Conservation (phyloP, 345 rosid species). For the Salix brachista region DNA sequence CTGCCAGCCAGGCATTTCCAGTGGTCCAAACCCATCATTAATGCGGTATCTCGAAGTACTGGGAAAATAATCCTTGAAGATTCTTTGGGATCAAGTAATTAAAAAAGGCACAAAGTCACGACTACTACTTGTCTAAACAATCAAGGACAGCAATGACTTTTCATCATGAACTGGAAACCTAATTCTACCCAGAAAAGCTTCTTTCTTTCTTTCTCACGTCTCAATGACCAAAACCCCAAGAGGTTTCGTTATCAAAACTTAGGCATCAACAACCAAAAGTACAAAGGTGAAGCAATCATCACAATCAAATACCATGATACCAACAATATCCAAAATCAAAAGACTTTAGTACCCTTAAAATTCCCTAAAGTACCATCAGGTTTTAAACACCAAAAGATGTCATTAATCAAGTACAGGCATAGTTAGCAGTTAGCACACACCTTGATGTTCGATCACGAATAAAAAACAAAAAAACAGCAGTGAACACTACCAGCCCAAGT, state of each 20-base stretch:
- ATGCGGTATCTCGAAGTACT: neutral
- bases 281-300: neutral
- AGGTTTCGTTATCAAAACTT: neutral
- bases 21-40: neutral
- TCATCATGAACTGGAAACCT: neutral
- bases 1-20: neutral
- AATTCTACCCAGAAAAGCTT: neutral
- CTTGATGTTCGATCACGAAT: neutral
- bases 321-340: neutral
- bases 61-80: neutral
- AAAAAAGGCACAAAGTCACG: neutral
- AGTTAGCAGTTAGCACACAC: too few species aligned
- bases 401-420: neutral
- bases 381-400: neutral
- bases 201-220: neutral
- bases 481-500: neutral
- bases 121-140: neutral
- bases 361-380: neutral
- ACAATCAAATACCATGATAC: neutral
- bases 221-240: neutral
- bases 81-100: neutral
- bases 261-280: neutral
- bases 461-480: neutral
- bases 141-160: neutral
- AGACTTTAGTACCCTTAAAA: constrained; percentile 8